Base-by-base conservation (phyloP, 2,329 filamentous ascomycete species). In the Pestalotiopsis fici region DNA sequence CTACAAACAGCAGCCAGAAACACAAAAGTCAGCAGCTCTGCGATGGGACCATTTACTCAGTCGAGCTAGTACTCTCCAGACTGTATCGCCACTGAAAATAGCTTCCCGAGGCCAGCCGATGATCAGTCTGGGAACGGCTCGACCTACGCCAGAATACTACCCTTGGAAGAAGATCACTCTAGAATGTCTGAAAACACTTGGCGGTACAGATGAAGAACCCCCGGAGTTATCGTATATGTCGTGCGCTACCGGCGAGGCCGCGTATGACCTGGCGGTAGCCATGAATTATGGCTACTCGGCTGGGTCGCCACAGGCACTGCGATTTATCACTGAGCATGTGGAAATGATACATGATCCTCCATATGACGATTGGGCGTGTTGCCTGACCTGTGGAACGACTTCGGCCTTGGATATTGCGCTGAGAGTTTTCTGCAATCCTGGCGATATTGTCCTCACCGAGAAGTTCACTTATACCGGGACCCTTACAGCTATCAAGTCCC, bases 211-310 rank as follows among this genome's bases (percentile, higher is more conserved):
- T 13, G 11, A 43, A 62, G 21, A 21, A n/a, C 57, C 28, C n/a
- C 31, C 18, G 2, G n/a, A 13, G 13, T 27, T 27, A 23, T 43
- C 50, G 3, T 57, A 27, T n/a, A 57, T 59, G 31, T 21, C 18
- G 3, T 59, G 50, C 31, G 2, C 11, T 5, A 54, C 43, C 4
- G 56, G 55, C 18, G 37, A 60, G 27, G 25, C 13, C 6, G n/a
- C 12, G 9, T 66, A 54, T 54, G 64, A 66, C 56, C 56, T 66
- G 12, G 56, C n/a, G 13, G 47, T 92, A 60, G 87, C 89, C 1
- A 85, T 93, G 74, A 93, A 94, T 76, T 94, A 94, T 76, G 90
- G 90, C n/a, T 89, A 92, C 76, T 88, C 90, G 3, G 85, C 86
- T 59, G 92, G 92, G n/a, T 85, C 90, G 31, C 88, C 90, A 2